Percentiles rank a stretch among this genome's conserved stretches.
Conservation (phyloP, 2,329 filamentous ascomycete genomes). For the Leptographium procerum region DNA sequence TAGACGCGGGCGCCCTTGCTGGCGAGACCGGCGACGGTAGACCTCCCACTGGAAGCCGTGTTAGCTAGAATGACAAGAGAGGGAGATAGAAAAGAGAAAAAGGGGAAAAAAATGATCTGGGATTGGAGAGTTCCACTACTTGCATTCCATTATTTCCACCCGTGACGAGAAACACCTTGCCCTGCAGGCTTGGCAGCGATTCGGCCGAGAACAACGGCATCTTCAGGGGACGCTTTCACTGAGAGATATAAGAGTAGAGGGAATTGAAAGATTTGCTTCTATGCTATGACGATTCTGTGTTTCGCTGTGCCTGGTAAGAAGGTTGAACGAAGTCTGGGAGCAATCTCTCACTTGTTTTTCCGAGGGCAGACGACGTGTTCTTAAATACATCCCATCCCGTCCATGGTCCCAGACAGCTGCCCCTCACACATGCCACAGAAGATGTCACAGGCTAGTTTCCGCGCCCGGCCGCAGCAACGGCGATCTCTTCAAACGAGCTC, state of each 20-base stretch:
- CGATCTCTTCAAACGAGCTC: too few relatives aligned
- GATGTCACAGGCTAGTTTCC: too few relatives aligned
- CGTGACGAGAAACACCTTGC: constrained; percentile 32
- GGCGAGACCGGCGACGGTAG: constrained; percentile 25
- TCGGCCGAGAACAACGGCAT: constrained; percentile 23
- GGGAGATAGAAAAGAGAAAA: too few relatives aligned
- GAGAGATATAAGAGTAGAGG: not conserved
- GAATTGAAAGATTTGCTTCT: too few relatives aligned
- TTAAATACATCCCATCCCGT: not conserved
- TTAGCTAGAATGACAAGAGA: not conserved
- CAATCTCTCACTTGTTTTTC: too few relatives aligned
- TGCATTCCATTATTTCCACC: constrained; percentile 34
- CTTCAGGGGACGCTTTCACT: too few relatives aligned
- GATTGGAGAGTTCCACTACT: constrained; percentile 11
- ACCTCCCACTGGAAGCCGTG: constrained; percentile 17
- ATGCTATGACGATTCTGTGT: too few relatives aligned
- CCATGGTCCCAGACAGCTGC: not conserved
- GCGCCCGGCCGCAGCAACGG: too few relatives aligned
- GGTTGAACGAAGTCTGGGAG: too few relatives aligned
- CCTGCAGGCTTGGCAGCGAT: constrained; percentile 28
- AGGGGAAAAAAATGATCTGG: too few relatives aligned
- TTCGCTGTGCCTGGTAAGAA: too few relatives aligned
- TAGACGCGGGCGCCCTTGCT: constrained; percentile 28
- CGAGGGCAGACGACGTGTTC: not conserved
- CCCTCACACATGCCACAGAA: too few relatives aligned